Evolutionary conservation across 2,329 filamentous ascomycete genomes (phyloP), one percentile per base, ranked within the genome.

Genomic region (Fusarium sp.): DNA sequence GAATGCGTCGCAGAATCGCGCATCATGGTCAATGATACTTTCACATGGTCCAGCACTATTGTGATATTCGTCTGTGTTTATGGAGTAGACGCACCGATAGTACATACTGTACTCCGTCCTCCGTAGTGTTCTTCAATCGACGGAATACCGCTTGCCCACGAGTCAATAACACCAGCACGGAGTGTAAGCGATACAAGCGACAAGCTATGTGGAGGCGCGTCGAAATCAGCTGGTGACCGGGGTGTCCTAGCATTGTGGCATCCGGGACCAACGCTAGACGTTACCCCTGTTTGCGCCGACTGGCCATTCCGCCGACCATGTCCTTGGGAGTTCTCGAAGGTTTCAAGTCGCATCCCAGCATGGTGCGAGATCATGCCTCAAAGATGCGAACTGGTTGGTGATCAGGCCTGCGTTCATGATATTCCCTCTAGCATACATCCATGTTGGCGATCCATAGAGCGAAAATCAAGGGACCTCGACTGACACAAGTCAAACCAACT

Each of bases 271-370:
- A 54, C 64, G 67, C 59, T 70, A 70, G 63, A 47, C 56, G 39
- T 40, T 39, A 15, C 43, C 57, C 71, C 71, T 73, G 71, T 56
- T 56, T 34, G 49, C 20, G 50, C 47, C 56, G 57, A 70, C 57
- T 69, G 61, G 53, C 45, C 61, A 70, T 74, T 74, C 71, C 70
- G 67, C 71, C 66, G 72, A 74, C 71, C 72, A 74, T 74, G 70
- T 66, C 72, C 72, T 70, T 74, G 72, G 72, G 70, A 70, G 70
- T 74, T 74, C 72, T 71, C 66, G 72, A 74, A 74, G 71, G 72
- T 73, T 74, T 74, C 70, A 72, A 59, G 64, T 63, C 52, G 42
- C 62, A 62, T 49, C 59, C 67, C 57, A 69, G 68, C 69, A 72
- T 73, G 65, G 65, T 56, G 71, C 68, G 60, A 73, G 70, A 74